These are phyloP conservation scores for Porcisia hertigi DNA, from an alignment of 208 protist species.

Conservation along the genomic window DNA sequence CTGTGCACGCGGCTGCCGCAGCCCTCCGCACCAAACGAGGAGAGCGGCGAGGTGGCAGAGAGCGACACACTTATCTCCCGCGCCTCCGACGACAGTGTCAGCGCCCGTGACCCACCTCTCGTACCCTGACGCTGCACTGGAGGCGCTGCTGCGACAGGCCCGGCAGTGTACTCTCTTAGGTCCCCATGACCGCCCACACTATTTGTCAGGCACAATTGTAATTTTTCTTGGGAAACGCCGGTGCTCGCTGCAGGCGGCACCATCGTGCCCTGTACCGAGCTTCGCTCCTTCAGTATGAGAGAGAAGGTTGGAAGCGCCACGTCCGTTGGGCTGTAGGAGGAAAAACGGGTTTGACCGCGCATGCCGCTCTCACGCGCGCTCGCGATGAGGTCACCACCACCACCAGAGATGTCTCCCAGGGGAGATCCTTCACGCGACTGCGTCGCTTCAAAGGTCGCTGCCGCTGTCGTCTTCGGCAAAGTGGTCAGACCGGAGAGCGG, in stretches of 20 bases:
- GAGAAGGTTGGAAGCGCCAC: background rate
- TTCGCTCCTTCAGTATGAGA: background rate
- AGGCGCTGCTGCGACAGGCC: background rate
- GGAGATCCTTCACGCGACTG: background rate
- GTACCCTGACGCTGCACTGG: background rate
- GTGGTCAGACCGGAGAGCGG: background rate
- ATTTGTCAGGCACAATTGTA: background rate
- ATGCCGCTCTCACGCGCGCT: conserved; percentile 3
- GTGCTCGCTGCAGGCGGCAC: background rate
- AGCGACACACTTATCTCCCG: conserved; percentile 19
- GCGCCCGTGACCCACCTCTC: background rate
- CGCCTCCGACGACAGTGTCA: background rate
- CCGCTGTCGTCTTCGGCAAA: background rate
- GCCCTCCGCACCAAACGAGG: conserved; percentile 2
- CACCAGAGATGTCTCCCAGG: background rate
- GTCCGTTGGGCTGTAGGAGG: conserved; percentile 4
- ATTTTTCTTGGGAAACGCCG: background rate
- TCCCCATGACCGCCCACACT: too few relatives aligned
- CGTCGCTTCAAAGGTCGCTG: background rate
- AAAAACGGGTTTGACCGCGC: conserved; percentile 12
- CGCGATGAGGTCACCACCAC: conserved; percentile 7
- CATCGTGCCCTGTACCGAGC: background rate
- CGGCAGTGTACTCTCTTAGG: background rate
- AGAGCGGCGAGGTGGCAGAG: conserved; percentile 15
- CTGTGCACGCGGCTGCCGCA: background rate